These are phyloP conservation scores for Sphaerulina vaccinii DNA, from an alignment of 2,329 filamentous ascomycete species.

Conservation along the genomic window DNA sequence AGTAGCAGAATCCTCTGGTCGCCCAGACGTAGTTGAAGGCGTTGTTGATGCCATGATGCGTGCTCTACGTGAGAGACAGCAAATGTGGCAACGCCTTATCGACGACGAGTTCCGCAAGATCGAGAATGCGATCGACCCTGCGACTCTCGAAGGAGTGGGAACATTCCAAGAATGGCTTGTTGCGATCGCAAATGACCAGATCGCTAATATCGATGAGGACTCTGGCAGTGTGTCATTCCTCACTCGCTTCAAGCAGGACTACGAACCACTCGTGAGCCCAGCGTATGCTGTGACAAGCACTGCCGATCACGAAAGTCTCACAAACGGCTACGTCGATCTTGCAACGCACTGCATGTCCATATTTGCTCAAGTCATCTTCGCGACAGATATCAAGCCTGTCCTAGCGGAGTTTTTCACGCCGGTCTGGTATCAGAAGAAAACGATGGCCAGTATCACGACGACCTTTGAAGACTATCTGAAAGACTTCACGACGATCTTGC, in stretches of 20 bases:
- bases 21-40: constrained; percentile 87
- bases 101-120: constrained; percentile 80
- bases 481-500: constrained; percentile 77
- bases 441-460: constrained; percentile 89
- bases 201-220: constrained; percentile 89
- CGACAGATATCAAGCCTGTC: constrained; percentile 73
- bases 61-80: constrained; percentile 77
- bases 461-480: constrained; percentile 93
- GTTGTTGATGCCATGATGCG: constrained; percentile 96
- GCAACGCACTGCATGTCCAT: constrained; percentile 87
- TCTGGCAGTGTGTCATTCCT: constrained; percentile 78
- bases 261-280: constrained; percentile 75
- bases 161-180: constrained; percentile 84
- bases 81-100: constrained; percentile 81
- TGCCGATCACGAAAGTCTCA: constrained; percentile 69
- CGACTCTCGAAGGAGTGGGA: constrained; percentile 71
- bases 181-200: constrained; percentile 96
- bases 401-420: constrained; percentile 88
- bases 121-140: constrained; percentile 55
- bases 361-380: constrained; percentile 84
- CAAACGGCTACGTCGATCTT: constrained; percentile 91
- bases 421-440: constrained; percentile 80
- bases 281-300: constrained; percentile 73
- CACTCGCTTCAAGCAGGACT: constrained; percentile 78
- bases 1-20: constrained; percentile 78